Conservation (phyloP, 148 eudicot genomes). For the Persicaria maculosa region DNA sequence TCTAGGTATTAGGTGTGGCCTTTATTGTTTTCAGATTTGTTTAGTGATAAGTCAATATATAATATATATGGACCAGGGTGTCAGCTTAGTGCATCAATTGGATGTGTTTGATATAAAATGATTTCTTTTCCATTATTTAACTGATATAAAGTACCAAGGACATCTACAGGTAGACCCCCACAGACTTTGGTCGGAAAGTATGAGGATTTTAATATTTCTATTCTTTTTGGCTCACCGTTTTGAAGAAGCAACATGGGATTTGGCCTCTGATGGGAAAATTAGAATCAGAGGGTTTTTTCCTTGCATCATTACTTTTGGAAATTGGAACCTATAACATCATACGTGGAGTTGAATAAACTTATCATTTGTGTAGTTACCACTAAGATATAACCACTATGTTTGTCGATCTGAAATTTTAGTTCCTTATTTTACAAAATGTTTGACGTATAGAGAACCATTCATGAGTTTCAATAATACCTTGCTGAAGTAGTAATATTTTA, state of each 20-base stretch:
- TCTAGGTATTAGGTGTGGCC: background rate
- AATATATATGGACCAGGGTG: too few species aligned
- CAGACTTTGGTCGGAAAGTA: slow-evolving; percentile 1
- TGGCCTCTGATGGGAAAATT: background rate
- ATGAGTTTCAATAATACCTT: too few species aligned
- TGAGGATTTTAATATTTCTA: background rate
- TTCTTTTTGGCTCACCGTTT: background rate
- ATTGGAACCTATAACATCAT: too few species aligned
- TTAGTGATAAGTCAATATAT: background rate
- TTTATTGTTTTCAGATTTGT: background rate
- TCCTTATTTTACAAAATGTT: too few species aligned
- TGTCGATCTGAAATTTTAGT: too few species aligned
- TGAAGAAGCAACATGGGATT: background rate
- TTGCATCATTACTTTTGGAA: too few species aligned
- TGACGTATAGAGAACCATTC: too few species aligned
- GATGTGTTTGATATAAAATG: background rate
- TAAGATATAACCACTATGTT: too few species aligned
- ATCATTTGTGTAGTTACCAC: too few species aligned
- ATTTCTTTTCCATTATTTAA: background rate
- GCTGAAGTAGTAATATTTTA: too few species aligned
- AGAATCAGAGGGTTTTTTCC: too few species aligned
- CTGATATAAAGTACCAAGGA: background rate
- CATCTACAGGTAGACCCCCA: background rate
- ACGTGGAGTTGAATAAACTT: too few species aligned
- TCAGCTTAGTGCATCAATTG: background rate